phyloP scores from a whole-genome alignment of 768 basidiomycete genomes.

The Mycena vitilis region DNA sequence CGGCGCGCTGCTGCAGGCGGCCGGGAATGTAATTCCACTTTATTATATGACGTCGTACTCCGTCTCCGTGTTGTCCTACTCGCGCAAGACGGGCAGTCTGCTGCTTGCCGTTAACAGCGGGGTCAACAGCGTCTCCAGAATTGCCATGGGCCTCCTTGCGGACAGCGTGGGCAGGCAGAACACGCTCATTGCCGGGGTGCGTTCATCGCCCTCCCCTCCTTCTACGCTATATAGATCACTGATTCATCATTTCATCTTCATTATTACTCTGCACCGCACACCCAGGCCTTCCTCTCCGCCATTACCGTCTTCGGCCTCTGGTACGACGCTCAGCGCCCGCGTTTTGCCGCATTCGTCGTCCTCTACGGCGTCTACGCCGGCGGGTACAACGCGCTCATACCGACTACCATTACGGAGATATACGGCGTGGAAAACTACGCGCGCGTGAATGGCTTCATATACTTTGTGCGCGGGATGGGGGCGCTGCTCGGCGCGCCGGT shows the following conservation, averaged over 20 bases:
- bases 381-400: slow-evolving; percentile 58
- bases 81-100: slow-evolving; percentile 49
- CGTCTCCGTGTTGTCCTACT: slow-evolving; percentile 51
- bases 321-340: slow-evolving; percentile 50
- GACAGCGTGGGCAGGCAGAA: slow-evolving; percentile 58
- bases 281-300: slow-evolving; percentile 52
- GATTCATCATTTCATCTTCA: not conserved
- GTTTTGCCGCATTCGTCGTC: slow-evolving; percentile 54
- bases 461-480: slow-evolving; percentile 56
- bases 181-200: slow-evolving; percentile 53
- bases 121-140: slow-evolving; percentile 55
- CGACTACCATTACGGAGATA: slow-evolving; percentile 56
- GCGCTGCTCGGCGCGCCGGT: slow-evolving; percentile 55
- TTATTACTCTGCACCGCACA: not conserved
- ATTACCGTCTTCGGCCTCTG: slow-evolving; percentile 55
- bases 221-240: no score
- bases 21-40: slow-evolving; percentile 57
- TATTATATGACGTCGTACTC: slow-evolving; percentile 59
- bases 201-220: slow-evolving; percentile 16
- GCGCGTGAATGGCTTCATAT: slow-evolving; percentile 54
- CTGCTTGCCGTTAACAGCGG: slow-evolving; percentile 56
- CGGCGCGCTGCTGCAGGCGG: slow-evolving; percentile 56
- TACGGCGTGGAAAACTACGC: slow-evolving; percentile 57
- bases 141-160: slow-evolving; percentile 55
- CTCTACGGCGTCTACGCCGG: slow-evolving; percentile 57